These are phyloP conservation scores for Dendrobium nobile DNA, from an alignment of 106 monocot species.

Conservation along the genomic window DNA sequence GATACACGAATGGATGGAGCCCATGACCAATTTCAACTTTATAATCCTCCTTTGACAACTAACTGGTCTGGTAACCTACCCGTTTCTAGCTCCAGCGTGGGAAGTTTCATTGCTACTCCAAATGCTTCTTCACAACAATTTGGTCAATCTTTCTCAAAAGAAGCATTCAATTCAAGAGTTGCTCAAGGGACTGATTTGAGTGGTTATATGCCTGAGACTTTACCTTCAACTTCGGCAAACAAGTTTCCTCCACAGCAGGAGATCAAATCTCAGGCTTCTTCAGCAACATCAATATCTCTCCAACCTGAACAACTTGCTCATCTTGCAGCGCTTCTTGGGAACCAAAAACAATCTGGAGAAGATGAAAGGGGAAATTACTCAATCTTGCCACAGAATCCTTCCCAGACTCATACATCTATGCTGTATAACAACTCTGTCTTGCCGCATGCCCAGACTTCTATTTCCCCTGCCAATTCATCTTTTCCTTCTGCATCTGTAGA, in stretches of 20 bases:
- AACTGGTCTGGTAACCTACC: conserved; percentile 22
- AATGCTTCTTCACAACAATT: conserved; percentile 13
- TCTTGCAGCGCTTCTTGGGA: conserved; percentile 55
- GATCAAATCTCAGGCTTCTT: conserved; percentile 28
- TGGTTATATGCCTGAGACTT: conserved; percentile 20
- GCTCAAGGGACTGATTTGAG: conserved; percentile 19
- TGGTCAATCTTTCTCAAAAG: conserved; percentile 17
- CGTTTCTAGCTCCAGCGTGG: conserved; percentile 19
- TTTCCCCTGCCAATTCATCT: conserved; percentile 10
- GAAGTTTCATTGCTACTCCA: conserved; percentile 5
- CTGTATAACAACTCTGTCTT: background rate
- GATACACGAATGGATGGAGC: conserved; percentile 20
- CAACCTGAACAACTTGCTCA: conserved; percentile 71
- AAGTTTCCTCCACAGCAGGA: conserved; percentile 23
- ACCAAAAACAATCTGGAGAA: conserved; percentile 50
- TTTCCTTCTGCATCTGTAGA: conserved; percentile 9
- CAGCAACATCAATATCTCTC: conserved; percentile 33
- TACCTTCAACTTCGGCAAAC: background rate
- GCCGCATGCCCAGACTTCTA: background rate
- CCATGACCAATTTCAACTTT: conserved; percentile 28
- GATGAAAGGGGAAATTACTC: conserved; percentile 11
- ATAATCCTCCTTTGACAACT: conserved; percentile 17
- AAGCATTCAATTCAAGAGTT: conserved; percentile 11
- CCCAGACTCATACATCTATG: background rate
- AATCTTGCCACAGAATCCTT: background rate